Evolutionary conservation across 2,329 filamentous ascomycete genomes (phyloP).

Genomic region (Ophiostoma pallidulum): DNA sequence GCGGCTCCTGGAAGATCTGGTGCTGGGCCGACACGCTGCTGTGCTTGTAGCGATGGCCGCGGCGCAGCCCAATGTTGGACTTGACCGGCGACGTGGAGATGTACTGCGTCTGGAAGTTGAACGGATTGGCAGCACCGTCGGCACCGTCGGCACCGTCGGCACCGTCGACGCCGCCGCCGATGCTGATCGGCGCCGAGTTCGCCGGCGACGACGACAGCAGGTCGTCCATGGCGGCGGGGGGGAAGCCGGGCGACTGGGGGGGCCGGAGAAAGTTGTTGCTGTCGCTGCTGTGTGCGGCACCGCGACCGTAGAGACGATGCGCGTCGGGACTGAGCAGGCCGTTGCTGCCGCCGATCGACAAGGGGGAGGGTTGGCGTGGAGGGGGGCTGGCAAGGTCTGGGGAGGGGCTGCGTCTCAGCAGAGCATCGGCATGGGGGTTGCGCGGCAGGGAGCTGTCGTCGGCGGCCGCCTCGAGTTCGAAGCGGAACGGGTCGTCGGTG

Average conservation of each 20-base stretch:
- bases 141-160: too few species aligned
- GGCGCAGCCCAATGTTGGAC: conserved; percentile 82
- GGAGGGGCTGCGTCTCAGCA: conserved; percentile 15
- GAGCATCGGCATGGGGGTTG: conserved; percentile 15
- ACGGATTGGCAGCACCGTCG: conserved; percentile 58
- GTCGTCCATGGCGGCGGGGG: conserved; percentile 7
- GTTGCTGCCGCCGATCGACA: background rate
- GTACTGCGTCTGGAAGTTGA: conserved; percentile 86
- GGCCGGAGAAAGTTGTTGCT: conserved; percentile 6
- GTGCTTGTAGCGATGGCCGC: conserved; percentile 96
- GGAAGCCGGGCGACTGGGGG: background rate
- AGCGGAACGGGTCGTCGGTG: conserved; percentile 7
- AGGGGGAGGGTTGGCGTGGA: background rate
- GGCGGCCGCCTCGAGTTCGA: conserved; percentile 1
- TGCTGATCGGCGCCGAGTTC: conserved; percentile 1
- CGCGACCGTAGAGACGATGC: background rate
- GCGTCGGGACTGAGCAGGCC: conserved; percentile 3
- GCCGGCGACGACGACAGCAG: background rate
- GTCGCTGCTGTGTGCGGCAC: background rate
- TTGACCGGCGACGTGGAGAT: conserved; percentile 69
- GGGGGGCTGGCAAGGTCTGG: conserved; percentile 3
- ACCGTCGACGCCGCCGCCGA: background rate
- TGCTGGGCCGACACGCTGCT: conserved; percentile 81
- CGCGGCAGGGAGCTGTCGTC: background rate
- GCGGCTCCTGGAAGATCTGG: conserved; percentile 92